Evolutionary conservation across 768 basidiomycete species (phyloP).

Genomic region (Boletus rubroflammeus): DNA sequence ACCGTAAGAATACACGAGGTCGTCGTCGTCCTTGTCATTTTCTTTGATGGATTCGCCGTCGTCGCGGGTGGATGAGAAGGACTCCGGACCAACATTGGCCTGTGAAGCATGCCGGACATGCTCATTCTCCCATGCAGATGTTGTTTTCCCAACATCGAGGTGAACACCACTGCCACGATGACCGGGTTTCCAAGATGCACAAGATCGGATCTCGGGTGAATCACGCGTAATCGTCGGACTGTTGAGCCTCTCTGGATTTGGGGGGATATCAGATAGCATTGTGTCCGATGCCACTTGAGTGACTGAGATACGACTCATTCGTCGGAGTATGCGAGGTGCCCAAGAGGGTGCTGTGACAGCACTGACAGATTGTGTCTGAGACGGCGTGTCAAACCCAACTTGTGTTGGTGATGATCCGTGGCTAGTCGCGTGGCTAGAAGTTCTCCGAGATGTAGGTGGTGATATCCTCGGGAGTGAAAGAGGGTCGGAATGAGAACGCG

Average conservation of each 20-base stretch:
- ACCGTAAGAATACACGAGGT: constrained; percentile 23
- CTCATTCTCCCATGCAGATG: constrained; percentile 8
- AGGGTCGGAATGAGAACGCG: constrained; percentile 16
- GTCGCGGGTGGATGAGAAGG: neutral
- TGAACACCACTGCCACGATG: constrained; percentile 18
- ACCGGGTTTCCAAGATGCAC: constrained; percentile 3
- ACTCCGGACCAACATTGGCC: neutral
- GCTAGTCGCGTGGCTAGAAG: constrained; percentile 7
- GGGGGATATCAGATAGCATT: neutral
- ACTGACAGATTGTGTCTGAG: constrained; percentile 12
- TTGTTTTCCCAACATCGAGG: constrained; percentile 6
- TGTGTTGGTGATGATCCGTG: neutral
- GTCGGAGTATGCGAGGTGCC: constrained; percentile 23
- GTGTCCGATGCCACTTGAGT: constrained; percentile 4
- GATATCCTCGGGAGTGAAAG: constrained; percentile 12
- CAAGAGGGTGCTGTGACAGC: constrained; percentile 2
- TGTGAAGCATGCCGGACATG: constrained; percentile 6
- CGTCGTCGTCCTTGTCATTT: constrained; percentile 1
- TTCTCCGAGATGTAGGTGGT: constrained; percentile 16
- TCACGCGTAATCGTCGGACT: constrained; percentile 7
- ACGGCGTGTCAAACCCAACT: constrained; percentile 3
- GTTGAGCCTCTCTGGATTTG: constrained; percentile 2
- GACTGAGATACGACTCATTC: constrained; percentile 17
- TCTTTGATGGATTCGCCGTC: constrained; percentile 15
- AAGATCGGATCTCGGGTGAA: constrained; percentile 21